Conservation (phyloP, 805 yeast species). For the Kregervanrija fluxuum region DNA sequence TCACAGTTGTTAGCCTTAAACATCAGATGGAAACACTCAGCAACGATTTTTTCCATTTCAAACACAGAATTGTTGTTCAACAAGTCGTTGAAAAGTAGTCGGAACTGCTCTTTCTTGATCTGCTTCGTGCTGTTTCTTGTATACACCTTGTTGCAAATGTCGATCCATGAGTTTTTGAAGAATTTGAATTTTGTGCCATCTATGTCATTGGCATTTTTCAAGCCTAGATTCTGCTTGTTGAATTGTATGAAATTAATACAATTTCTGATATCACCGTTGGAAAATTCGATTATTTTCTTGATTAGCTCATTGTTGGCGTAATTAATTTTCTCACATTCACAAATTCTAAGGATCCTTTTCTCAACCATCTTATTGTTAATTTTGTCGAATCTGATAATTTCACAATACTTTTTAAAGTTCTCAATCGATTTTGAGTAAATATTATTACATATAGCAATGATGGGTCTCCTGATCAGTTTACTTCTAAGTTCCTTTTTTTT, state of each 20-base stretch:
- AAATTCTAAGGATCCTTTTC: constrained; percentile 43
- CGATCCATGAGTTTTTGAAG: too few species aligned
- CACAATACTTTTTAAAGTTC: constrained; percentile 64
- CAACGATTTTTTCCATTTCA: constrained; percentile 54
- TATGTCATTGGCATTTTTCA: too few species aligned
- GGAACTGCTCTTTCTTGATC: constrained; percentile 10
- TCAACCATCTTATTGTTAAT: constrained; percentile 43
- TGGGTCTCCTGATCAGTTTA: constrained; percentile 62
- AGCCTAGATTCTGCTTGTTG: constrained; percentile 19
- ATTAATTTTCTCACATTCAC: constrained; percentile 45
- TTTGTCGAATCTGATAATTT: constrained; percentile 57
- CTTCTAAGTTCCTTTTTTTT: constrained; percentile 14
- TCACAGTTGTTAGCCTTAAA: constrained; percentile 44
- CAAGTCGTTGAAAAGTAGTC: constrained; percentile 17
- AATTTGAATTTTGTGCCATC: too few species aligned
- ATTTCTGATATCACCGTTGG: constrained; percentile 80
- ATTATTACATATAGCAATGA: constrained; percentile 89
- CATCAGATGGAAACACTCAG: constrained; percentile 63
- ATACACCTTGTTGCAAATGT: constrained; percentile 34
- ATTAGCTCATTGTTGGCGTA: constrained; percentile 42
- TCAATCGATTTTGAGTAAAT: constrained; percentile 70
- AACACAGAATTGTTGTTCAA: constrained; percentile 33
- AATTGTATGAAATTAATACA: constrained; percentile 83
- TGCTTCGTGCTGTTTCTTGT: constrained; percentile 37
- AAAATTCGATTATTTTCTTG: constrained; percentile 57